Conservation (phyloP, 257 asterid genomes). For the Capsicum pubescens region DNA sequence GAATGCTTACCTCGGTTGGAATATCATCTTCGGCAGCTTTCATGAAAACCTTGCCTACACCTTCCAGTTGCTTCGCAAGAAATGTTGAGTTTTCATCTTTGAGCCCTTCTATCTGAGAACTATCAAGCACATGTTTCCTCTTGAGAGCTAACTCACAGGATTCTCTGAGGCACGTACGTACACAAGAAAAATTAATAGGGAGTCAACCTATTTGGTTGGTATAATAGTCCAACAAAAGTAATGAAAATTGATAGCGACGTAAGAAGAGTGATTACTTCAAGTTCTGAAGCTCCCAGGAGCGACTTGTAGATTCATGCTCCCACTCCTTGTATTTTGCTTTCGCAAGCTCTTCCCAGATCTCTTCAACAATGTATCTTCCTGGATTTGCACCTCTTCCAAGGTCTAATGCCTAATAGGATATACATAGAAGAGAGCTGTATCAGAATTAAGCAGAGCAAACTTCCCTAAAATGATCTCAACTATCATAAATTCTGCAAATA, state of each 20-base stretch:
- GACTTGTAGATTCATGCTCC: constrained; percentile 79
- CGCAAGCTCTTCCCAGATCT: constrained; percentile 93
- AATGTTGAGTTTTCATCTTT: constrained; percentile 46
- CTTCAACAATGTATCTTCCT: constrained; percentile 79
- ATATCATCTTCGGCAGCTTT: constrained; percentile 75
- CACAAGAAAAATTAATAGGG: constrained; percentile 11
- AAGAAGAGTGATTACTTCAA: constrained; percentile 56
- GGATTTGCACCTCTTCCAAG: constrained; percentile 75
- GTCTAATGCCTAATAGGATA: constrained; percentile 72
- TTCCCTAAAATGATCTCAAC: constrained; percentile 18
- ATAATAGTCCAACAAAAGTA: constrained; percentile 8
- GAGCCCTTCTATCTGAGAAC: constrained; percentile 52
- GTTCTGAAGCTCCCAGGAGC: constrained; percentile 81
- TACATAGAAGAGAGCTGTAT: constrained; percentile 7
- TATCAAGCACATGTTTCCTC: constrained; percentile 55
- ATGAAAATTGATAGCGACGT: constrained; percentile 3
- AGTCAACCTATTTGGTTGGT: background rate
- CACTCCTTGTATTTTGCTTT: constrained; percentile 78
- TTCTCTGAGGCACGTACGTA: constrained; percentile 54
- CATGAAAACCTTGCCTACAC: constrained; percentile 56
- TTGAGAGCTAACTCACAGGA: constrained; percentile 72
- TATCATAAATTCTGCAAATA: background rate
- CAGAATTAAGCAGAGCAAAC: background rate
- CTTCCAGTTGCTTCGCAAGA: constrained; percentile 54
- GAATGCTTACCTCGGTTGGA: constrained; percentile 68